These are phyloP conservation scores for Acmispon strigosus DNA, from an alignment of 306 rosid species.

Conservation along the genomic window DNA sequence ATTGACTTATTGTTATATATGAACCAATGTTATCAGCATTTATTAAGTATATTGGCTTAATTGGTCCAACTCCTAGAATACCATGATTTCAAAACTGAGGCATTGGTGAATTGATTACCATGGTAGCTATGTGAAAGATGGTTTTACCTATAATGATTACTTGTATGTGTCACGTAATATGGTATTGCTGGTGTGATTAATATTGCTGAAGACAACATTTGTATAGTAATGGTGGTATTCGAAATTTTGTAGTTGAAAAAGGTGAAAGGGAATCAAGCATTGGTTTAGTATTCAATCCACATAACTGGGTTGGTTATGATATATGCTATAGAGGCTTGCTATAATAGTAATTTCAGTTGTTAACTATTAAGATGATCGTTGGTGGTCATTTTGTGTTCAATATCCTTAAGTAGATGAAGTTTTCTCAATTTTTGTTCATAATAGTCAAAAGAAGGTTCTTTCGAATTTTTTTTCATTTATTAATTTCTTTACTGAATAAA, in stretches of 20 bases:
- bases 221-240: not conserved
- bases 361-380: not conserved
- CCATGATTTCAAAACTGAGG: not conserved
- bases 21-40: not conserved
- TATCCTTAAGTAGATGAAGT: not conserved
- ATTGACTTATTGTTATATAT: not conserved
- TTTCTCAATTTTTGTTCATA: not conserved
- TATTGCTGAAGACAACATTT: not conserved
- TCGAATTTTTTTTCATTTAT: not conserved
- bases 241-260: not conserved
- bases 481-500: not conserved
- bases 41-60: not conserved
- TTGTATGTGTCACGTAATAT: not conserved
- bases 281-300: not conserved
- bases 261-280: not conserved
- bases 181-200: not conserved
- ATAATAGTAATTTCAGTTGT: not conserved
- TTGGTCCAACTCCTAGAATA: not conserved
- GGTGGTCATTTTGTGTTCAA: constrained; percentile 3
- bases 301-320: not conserved
- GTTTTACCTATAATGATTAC: not conserved
- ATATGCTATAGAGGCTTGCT: not conserved
- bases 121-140: not conserved
- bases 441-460: not conserved
- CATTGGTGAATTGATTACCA: not conserved